These are phyloP conservation scores for Melampsora americana DNA, from an alignment of 1,284 basidiomycete species.

Conservation along the genomic window DNA sequence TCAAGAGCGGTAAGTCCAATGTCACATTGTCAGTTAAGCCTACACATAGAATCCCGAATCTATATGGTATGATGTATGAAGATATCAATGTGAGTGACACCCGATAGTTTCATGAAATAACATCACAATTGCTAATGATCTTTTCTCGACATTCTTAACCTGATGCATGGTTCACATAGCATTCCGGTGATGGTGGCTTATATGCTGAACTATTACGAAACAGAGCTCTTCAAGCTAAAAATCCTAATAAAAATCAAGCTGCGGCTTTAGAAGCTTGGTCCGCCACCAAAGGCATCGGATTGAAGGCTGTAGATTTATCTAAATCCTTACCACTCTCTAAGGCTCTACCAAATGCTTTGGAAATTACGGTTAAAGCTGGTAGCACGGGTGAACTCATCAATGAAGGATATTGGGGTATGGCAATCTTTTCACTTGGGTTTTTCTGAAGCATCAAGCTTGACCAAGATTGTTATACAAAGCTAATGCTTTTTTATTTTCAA, in stretches of 20 bases:
- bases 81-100: conserved; percentile 52
- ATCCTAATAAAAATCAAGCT: conserved; percentile 49
- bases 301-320: conserved; percentile 15
- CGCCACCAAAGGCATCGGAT: neutral
- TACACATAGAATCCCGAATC: conserved; percentile 41
- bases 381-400: conserved; percentile 42
- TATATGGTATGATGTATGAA: conserved; percentile 49
- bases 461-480: neutral
- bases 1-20: neutral
- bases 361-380: conserved; percentile 35
- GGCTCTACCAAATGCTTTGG: conserved; percentile 42
- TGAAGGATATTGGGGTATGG: conserved; percentile 45
- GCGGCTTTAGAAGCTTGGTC: conserved; percentile 38
- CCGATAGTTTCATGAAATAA: too few species aligned
- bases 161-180: conserved; percentile 13
- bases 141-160: too few species aligned
- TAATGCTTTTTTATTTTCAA: conserved; percentile 24
- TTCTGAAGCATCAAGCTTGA: too few species aligned
- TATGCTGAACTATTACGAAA: conserved; percentile 58
- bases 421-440: neutral
- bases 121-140: too few species aligned
- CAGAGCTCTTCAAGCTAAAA: conserved; percentile 55
- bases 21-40: conserved; percentile 36
- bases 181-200: conserved; percentile 62
- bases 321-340: conserved; percentile 15